Conservation (phyloP, 2,329 filamentous ascomycete species). For the Xylariales sp. region DNA sequence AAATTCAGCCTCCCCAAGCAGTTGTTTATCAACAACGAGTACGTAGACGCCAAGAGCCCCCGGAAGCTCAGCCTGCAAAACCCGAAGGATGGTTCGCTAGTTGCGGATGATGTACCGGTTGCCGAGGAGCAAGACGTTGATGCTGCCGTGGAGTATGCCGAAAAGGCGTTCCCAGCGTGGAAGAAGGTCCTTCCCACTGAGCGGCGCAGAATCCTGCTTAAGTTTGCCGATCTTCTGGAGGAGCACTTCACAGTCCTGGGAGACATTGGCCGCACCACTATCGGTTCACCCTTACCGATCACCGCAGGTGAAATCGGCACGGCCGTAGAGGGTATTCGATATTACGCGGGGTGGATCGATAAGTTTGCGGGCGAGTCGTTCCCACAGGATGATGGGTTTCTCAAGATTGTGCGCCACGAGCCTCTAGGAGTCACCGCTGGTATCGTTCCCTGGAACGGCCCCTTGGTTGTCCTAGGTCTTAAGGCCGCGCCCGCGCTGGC, state of each 20-base stretch:
- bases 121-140: conserved; percentile 38
- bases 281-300: too few relatives aligned
- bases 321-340: too few relatives aligned
- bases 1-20: too few relatives aligned
- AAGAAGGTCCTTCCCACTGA: background rate
- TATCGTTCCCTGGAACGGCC: conserved; percentile 36
- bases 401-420: background rate
- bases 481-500: conserved; percentile 33
- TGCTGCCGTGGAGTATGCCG: conserved; percentile 41
- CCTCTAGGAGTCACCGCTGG: conserved; percentile 6
- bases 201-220: background rate
- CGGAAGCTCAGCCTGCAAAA: background rate
- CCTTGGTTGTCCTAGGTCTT: conserved; percentile 29
- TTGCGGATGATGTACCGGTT: background rate
- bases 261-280: too few relatives aligned
- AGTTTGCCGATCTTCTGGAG: too few relatives aligned
- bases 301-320: too few relatives aligned
- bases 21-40: background rate
- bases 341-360: conserved; percentile 28
- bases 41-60: background rate
- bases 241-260: too few relatives aligned
- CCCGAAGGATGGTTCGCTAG: background rate
- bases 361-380: conserved; percentile 26
- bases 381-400: conserved; percentile 34
- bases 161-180: conserved; percentile 36